A percentile compares a stretch with the other conserved stretches of the same genome.
Evolutionary conservation across 163 green algal species (phyloP).

Genomic region (Scenedesmus sp.): DNA sequence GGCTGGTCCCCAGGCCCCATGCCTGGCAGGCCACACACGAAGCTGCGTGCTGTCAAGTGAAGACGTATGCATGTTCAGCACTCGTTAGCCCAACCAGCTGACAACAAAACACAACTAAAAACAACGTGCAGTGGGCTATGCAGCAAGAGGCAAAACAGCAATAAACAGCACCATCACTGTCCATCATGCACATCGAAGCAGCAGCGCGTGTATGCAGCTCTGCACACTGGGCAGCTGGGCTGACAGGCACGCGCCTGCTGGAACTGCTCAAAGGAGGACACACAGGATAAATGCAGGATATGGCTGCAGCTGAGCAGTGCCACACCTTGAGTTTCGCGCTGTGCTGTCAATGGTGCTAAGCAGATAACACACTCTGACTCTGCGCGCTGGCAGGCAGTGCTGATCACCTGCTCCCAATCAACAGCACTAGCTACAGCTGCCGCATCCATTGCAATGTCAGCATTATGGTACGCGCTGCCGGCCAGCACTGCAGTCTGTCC

Average conservation of each 20-base stretch:
- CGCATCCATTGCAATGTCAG: not conserved
- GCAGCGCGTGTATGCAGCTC: conserved; percentile 10
- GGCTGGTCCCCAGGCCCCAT: no score
- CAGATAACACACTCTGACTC: conserved; percentile 51
- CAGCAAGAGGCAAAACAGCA: no score
- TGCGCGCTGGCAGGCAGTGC: conserved; percentile 1
- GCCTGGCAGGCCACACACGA: no score
- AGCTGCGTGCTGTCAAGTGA: no score
- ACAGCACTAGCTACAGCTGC: not conserved
- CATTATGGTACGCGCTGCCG: not conserved
- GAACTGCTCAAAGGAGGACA: conserved; percentile 45
- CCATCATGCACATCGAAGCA: conserved; percentile 36
- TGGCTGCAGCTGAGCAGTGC: conserved; percentile 45
- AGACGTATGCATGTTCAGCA: not conserved
- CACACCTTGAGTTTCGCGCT: conserved; percentile 1
- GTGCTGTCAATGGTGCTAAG: not conserved
- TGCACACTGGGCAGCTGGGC: conserved; percentile 43
- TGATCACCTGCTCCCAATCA: conserved; percentile 29
- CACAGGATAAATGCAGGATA: conserved; percentile 32
- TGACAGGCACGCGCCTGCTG: not conserved
- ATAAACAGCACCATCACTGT: not conserved
- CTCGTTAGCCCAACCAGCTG: no score
- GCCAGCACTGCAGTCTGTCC: not conserved
- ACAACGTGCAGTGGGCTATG: no score
- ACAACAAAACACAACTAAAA: no score